These are phyloP conservation scores for Bombardia bombarda DNA, from an alignment of 495 filamentous ascomycete genomes.

Conservation along the genomic window DNA sequence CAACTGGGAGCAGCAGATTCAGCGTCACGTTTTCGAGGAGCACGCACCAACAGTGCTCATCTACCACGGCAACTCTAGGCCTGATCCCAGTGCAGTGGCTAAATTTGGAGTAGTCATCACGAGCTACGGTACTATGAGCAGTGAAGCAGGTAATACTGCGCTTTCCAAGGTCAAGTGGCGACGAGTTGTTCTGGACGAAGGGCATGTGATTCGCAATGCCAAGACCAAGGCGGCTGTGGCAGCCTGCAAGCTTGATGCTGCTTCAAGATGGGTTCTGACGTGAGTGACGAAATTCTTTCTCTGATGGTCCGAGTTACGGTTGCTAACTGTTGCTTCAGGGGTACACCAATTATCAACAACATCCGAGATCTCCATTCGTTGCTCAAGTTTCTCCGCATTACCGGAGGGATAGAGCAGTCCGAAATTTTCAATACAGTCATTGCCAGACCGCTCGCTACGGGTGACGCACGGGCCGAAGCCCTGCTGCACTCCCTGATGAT, in stretches of 20 bases:
- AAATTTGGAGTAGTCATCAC: constrained; percentile 73
- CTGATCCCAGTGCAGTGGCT: constrained; percentile 46
- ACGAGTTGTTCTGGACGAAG: constrained; percentile 81
- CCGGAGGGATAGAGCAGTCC: constrained; percentile 67
- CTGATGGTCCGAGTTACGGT: too few species aligned
- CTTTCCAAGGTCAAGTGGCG: constrained; percentile 68
- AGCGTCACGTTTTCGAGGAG: constrained; percentile 58
- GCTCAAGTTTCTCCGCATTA: constrained; percentile 68
- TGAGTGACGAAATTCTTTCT: too few species aligned
- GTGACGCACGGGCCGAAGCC: constrained; percentile 43
- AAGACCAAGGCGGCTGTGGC: constrained; percentile 63
- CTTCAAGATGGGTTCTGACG: constrained; percentile 75
- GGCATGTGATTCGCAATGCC: constrained; percentile 75
- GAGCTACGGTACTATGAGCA: constrained; percentile 60
- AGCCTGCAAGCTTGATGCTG: constrained; percentile 56
- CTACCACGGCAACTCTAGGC: constrained; percentile 62
- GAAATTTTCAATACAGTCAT: constrained; percentile 70
- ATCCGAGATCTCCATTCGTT: constrained; percentile 79
- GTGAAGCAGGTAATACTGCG: constrained; percentile 31
- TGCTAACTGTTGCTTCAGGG: too few species aligned
- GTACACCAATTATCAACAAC: constrained; percentile 63
- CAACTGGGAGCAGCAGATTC: constrained; percentile 82
- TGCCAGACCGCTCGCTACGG: constrained; percentile 58
- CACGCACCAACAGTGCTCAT: constrained; percentile 56
- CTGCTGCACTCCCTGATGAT: constrained; percentile 72